Base-by-base conservation (phyloP, 2,329 filamentous ascomycete species). In the Xylaria multiplex region DNA sequence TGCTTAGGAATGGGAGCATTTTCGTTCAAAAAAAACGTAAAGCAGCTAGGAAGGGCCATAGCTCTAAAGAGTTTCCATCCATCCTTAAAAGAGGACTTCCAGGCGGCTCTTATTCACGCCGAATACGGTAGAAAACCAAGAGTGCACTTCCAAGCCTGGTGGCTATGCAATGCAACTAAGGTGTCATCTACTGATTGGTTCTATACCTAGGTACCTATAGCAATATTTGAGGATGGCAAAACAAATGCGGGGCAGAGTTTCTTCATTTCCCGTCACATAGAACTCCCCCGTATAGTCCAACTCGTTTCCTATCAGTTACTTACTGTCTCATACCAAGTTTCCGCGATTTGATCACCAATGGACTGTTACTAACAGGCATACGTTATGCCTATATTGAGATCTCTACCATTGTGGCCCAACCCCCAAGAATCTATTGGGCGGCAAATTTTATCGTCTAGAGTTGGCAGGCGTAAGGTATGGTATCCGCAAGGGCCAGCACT, bases 391-490 rank as follows among this genome's bases (percentile, higher is more conserved):
- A 24, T 48, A n/a, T 27, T 56, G 6, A 64, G 22, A 9, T 37
- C 56, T 60, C 30, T 67, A 19, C 60, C 61, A 11, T 19, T 27
- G 24, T 67, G 65, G 61, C 60, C 60, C 9, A 13, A 42, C 7
- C 54, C 63, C 19, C 46, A 59, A 27, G 59, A 65, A 42, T 68
- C 62, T 2, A 59, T 62, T 43, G 63, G 50, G 27, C 53, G 62
- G 6, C 54, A 66, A 49, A 64, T 67, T 2, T 11, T 22, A 30
- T 64, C 59, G 2, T 55, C 57, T 14, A 35, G 53, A 27, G 42
- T 67, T 8, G 24, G 57, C 13, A 61, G n/a, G 1, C 57, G 60
- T 19, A 61, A 45, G 27, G 64, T 63, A 14, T 69, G 64, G 64
- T 61, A 42, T 48, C 32, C 67, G 3, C 37, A 22, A 45, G 64